A percentile compares a stretch with the other conserved stretches of the same genome.
These are phyloP conservation scores for Aegle marmelos DNA, from an alignment of 345 rosid species.

Conservation along the genomic window DNA sequence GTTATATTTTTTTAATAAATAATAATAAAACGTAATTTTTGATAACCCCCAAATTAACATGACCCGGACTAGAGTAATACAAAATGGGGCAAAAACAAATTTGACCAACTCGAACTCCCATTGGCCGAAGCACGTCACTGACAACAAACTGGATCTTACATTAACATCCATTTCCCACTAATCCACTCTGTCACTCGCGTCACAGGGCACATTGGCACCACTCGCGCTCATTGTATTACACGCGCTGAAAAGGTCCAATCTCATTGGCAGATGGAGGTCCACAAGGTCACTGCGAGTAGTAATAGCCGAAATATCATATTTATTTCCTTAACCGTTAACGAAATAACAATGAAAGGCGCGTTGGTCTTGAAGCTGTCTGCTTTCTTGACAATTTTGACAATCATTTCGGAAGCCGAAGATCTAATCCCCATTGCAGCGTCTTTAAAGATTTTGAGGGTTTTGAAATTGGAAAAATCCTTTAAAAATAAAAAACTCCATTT, in stretches of 20 bases:
- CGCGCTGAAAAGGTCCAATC: not conserved
- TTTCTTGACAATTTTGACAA: no score
- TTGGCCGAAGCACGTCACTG: slow-evolving; percentile 41
- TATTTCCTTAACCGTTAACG: slow-evolving; percentile 7
- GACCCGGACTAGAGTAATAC: no score
- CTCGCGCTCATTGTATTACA: not conserved
- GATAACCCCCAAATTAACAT: no score
- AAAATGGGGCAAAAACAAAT: not conserved
- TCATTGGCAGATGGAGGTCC: not conserved
- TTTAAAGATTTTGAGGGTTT: not conserved
- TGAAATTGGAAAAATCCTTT: not conserved
- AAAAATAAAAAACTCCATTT: no score
- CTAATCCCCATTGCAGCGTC: no score
- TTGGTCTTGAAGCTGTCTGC: not conserved
- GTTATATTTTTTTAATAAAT: no score
- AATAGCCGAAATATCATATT: not conserved
- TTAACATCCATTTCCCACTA: not conserved
- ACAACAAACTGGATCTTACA: slow-evolving; percentile 5
- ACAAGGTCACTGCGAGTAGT: not conserved
- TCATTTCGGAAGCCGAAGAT: no score
- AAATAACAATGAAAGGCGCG: not conserved
- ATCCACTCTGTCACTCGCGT: slow-evolving; percentile 19
- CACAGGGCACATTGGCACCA: not conserved
- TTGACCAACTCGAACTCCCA: slow-evolving; percentile 18
- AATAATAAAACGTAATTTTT: no score